Percentiles rank a stretch among this genome's conserved stretches.
These are phyloP conservation scores for Penicillium sp. DNA, from an alignment of 2,329 filamentous ascomycete genomes.

Conservation along the genomic window DNA sequence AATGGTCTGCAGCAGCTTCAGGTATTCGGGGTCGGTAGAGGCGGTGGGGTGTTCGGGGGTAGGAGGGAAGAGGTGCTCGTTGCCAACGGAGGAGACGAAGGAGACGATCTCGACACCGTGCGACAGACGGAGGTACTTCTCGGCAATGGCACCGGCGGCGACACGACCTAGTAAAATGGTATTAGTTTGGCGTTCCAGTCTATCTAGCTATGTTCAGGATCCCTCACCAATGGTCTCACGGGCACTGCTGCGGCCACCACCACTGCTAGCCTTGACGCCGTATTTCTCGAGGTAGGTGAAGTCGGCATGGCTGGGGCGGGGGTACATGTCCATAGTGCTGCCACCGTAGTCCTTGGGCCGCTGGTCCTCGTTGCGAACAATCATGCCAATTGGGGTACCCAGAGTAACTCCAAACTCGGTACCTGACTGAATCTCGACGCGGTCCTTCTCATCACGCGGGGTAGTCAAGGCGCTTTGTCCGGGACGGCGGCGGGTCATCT, in stretches of 20 bases:
- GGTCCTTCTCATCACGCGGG: slow-evolving; percentile 88
- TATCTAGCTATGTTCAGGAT: not conserved
- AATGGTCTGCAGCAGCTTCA: slow-evolving; percentile 70
- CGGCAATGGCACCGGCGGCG: slow-evolving; percentile 85
- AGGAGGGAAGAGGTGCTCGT: slow-evolving; percentile 73
- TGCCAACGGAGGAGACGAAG: slow-evolving; percentile 83
- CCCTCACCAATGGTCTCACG: slow-evolving; percentile 81
- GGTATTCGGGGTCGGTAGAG: slow-evolving; percentile 75
- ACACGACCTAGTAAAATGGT: slow-evolving; percentile 61
- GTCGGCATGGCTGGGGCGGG: slow-evolving; percentile 89
- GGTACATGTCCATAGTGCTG: slow-evolving; percentile 87
- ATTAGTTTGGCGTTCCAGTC: not conserved
- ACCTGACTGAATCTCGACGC: slow-evolving; percentile 87
- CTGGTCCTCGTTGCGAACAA: slow-evolving; percentile 90
- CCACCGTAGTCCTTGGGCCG: slow-evolving; percentile 87
- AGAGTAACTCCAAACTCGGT: slow-evolving; percentile 87
- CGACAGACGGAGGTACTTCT: slow-evolving; percentile 81
- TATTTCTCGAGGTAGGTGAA: slow-evolving; percentile 98
- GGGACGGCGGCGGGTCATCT: slow-evolving; percentile 86
- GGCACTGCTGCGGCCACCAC: slow-evolving; percentile 88
- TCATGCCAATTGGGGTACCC: slow-evolving; percentile 84
- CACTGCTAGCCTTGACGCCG: slow-evolving; percentile 85
- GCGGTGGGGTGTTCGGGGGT: slow-evolving; percentile 66
- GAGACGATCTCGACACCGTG: slow-evolving; percentile 90
- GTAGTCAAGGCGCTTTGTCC: slow-evolving; percentile 90